These are phyloP conservation scores for Pterocarpus santalinus DNA, from an alignment of 306 rosid species.

Conservation along the genomic window DNA sequence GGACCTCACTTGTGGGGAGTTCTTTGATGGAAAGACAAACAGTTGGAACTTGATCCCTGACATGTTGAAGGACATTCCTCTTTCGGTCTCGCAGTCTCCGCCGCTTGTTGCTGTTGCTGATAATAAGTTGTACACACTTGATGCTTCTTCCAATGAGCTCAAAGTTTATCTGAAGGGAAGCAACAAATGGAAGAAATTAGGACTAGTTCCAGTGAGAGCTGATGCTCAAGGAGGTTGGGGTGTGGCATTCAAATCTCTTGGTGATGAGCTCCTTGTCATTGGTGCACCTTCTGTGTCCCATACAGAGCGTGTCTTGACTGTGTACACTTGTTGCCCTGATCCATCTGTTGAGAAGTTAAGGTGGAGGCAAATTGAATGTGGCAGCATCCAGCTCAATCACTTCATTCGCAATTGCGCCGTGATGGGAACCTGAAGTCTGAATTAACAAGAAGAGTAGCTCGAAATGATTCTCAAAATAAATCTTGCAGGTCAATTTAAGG, in stretches of 20 bases:
- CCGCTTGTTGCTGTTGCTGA: constrained; percentile 79
- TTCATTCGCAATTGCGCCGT: constrained; percentile 82
- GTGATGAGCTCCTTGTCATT: constrained; percentile 75
- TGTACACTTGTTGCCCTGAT: constrained; percentile 71
- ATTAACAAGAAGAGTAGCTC: constrained; percentile 30
- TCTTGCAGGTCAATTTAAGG: neutral
- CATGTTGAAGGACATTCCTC: constrained; percentile 59
- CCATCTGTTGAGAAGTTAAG: constrained; percentile 58
- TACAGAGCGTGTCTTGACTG: constrained; percentile 38
- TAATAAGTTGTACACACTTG: constrained; percentile 70
- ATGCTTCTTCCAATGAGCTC: constrained; percentile 66
- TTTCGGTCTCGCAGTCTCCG: constrained; percentile 52
- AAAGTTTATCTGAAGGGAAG: constrained; percentile 65
- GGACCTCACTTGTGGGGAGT: constrained; percentile 67
- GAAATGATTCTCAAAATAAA: neutral
- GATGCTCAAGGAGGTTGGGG: constrained; percentile 80
- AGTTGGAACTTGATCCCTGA: constrained; percentile 71
- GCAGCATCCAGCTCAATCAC: constrained; percentile 51
- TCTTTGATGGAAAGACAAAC: constrained; percentile 61
- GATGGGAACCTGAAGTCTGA: constrained; percentile 63
- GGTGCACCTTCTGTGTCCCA: constrained; percentile 51
- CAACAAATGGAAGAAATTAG: constrained; percentile 77
- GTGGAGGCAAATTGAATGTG: constrained; percentile 67
- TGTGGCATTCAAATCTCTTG: constrained; percentile 85
- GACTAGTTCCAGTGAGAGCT: constrained; percentile 71